Base-by-base conservation (phyloP, 2,329 filamentous ascomycete genomes). In the Fusarium sublunatum region DNA sequence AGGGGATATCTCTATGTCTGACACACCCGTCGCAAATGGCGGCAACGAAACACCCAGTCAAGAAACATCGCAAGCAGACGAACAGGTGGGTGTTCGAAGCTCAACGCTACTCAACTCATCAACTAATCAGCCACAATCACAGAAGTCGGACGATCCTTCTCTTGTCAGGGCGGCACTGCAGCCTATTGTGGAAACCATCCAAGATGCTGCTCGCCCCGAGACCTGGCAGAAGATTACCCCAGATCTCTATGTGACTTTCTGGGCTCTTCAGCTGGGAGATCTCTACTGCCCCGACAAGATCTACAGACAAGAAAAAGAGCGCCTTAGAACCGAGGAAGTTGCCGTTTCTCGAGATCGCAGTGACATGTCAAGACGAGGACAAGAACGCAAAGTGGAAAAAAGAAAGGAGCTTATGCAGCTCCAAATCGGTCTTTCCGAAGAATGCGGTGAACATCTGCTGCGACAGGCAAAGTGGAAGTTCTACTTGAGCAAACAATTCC, bases 181-280 rank as follows among this genome's bases (percentile, higher is more conserved):
- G 62, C 87, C 88, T 6, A 80, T 97, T 15, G 89, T 93, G 54
- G 85, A 90, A 8, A 83, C 87, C 28, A 83, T 97, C 15, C 84
- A 86, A 57, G 78, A 80, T 6, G 79, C 85, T 0, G 74, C 92
- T 10, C 85, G 90, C 1, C 76, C 84, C 2, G 83, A 86, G 7
- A 84, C 88, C 6, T 92, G 89, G 82, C 80, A 86, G 10, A 86
- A 86, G 45, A 84, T 97, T 47, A 93, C 88, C 39, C 83, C 92
- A 1, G 88, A 91, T 28, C 94, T 97, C 74, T 97, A 92, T 71
- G 87, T 91, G 39, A 91, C 91, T 0, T 99, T 99, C 77, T 99
- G 95, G 95, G 89, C 93, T 46, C 82, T 97, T 11, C 89, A 92
- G 26, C 84, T 96, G 4, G 88, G 91, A 41, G 94, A 99, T 73